Base-by-base conservation (phyloP, 2,329 filamentous ascomycete species). In the Rutstroemia sp. region DNA sequence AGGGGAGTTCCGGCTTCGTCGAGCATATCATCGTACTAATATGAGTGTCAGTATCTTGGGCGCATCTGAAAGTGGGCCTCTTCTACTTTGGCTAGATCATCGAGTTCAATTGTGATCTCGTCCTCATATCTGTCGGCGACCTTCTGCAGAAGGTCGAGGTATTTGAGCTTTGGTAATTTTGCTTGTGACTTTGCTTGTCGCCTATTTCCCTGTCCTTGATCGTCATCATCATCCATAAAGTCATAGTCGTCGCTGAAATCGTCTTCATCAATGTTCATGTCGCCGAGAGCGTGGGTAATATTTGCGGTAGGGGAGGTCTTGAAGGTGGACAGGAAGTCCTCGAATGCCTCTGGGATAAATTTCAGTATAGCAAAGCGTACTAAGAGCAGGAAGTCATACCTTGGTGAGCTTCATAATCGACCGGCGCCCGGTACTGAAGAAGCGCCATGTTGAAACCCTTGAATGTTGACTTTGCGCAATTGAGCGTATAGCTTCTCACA, bases 181-280 rank as follows among this genome's bases (percentile, higher is more conserved):
- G 75, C 63, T 75, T 75, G 69, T 73, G 77, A 49, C 79, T 73
- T 62, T 75, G 74, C 52, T 73, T 77, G 67, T 59, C 71, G 70
- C 25, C 70, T 69, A 41, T 68, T 66, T 59, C 77, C 75, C 41
- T 76, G 75, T 18, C 77, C 60, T 27, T 64, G 61, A 53, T 83
- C 82, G 61, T 89, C 86, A 60, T 84, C 81, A 65, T 92, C 87
- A 70, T 95, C 90, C 84, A 95, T 90, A 69, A 95, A 89, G 67
- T 96, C 91, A 71, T 96, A 90, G 67, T 96, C 90, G 67, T 96
- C 92, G 72, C 87, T 91, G 44, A 89, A 79, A 65, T 87, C 88
- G 73, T 95, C 87, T 68, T 90, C 92, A 71, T 91, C 87, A 62
- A 99, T 88, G 68, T 88, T 88, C 66, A 99, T 83, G 63, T 87